Evolutionary conservation across 179 eudicot genomes (phyloP).

Genomic region (Actinidia chinensis): DNA sequence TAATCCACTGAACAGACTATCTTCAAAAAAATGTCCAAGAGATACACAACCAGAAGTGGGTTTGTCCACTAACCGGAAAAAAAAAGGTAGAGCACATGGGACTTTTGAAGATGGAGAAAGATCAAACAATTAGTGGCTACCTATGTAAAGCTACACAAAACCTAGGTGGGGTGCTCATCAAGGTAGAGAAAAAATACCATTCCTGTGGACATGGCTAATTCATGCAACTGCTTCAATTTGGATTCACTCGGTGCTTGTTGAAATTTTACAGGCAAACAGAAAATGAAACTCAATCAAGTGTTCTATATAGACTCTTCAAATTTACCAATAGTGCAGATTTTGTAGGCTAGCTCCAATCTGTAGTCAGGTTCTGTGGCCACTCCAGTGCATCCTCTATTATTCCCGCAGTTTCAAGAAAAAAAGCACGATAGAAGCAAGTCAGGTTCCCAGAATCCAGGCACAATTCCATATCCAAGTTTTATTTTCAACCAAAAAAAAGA

Average conservation of each 20-base stretch:
- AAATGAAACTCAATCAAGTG: conserved; percentile 8
- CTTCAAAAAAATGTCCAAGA: not conserved
- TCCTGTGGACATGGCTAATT: conserved; percentile 93
- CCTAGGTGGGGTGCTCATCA: not conserved
- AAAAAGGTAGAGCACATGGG: not conserved
- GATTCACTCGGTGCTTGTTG: conserved; percentile 76
- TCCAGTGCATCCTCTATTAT: conserved; percentile 86
- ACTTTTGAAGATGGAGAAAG: not conserved
- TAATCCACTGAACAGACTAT: not conserved
- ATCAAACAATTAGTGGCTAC: not conserved
- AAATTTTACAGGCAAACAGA: conserved; percentile 76
- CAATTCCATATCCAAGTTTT: not conserved
- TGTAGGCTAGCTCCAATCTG: conserved; percentile 95
- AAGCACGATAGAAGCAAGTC: conserved; percentile 57
- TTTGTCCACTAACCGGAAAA: not conserved
- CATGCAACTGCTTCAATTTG: conserved; percentile 98
- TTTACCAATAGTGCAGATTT: not conserved
- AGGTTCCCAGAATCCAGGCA: conserved; percentile 6
- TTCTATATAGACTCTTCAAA: not conserved
- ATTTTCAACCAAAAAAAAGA: too few relatives aligned
- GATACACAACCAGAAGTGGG: not conserved
- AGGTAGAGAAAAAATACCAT: conserved; percentile 50
- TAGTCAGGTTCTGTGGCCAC: conserved; percentile 93
- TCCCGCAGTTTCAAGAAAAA: conserved; percentile 87
- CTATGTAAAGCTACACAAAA: too few relatives aligned